A percentile compares a stretch with the other conserved stretches of the same genome.
Conservation (phyloP, 441 rosid genomes). For the Pelargonium cotyledonis region DNA sequence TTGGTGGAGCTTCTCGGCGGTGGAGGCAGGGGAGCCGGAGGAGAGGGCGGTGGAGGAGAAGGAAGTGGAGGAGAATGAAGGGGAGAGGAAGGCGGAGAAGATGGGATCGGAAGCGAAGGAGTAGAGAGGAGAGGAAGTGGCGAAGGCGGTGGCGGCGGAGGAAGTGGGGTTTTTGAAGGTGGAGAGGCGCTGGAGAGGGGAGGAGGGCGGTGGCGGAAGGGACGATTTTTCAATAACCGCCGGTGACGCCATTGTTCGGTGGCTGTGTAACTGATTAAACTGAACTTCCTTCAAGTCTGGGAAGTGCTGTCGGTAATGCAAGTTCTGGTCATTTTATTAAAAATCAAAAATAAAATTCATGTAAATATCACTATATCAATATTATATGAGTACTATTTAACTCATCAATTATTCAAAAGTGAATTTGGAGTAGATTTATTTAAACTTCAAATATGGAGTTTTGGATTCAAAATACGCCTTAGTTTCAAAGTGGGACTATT, state of each 20-base stretch:
- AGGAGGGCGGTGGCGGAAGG: conserved; percentile 7
- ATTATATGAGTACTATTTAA: too few species aligned
- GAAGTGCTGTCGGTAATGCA: too few species aligned
- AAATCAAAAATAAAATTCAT: too few species aligned
- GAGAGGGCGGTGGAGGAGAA: conserved; percentile 94
- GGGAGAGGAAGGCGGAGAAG: conserved; percentile 75
- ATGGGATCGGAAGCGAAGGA: conserved; percentile 61
- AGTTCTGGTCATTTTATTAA: too few species aligned
- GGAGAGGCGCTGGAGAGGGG: conserved; percentile 62
- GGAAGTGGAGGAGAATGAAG: conserved; percentile 77
- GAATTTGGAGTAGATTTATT: too few species aligned
- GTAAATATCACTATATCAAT: too few species aligned
- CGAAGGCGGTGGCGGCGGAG: conserved; percentile 17
- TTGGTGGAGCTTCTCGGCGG: conserved; percentile 88
- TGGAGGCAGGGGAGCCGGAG: conserved; percentile 95
- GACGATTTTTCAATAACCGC: conserved; percentile 15
- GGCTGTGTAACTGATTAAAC: not conserved
- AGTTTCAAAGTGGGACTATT: too few species aligned
- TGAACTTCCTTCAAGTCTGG: too few species aligned
- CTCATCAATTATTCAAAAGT: too few species aligned
- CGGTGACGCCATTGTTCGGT: conserved; percentile 29
- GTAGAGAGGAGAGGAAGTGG: conserved; percentile 51
- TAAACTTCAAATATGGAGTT: too few species aligned
- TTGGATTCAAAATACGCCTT: too few species aligned
- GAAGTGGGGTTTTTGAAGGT: conserved; percentile 51